Evolutionary conservation across 2,329 filamentous ascomycete species (phyloP).

Genomic region (Ophiostoma montium): DNA sequence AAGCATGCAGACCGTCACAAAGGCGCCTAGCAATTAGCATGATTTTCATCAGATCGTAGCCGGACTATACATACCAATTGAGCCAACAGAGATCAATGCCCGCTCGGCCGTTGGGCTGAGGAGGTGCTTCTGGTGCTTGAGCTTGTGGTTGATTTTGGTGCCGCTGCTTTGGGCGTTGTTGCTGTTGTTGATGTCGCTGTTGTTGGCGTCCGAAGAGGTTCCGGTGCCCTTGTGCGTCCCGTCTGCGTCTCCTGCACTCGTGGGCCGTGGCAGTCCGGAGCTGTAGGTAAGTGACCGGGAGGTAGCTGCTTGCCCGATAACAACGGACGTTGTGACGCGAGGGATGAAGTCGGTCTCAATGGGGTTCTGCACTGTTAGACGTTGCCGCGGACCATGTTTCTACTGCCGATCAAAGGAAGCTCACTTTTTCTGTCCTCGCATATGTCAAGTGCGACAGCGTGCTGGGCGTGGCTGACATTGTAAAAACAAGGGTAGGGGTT

Average conservation of each 20-base stretch:
- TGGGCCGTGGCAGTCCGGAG: not conserved
- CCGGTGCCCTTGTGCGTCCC: not conserved
- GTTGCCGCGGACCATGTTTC: too few species aligned
- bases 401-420: too few species aligned
- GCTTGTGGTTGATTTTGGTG: not conserved
- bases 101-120: conserved; percentile 17
- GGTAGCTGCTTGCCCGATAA: not conserved
- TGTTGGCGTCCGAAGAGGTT: not conserved
- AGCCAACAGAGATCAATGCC: conserved; percentile 21
- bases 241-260: not conserved
- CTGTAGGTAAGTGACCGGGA: too few species aligned
- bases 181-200: not conserved
- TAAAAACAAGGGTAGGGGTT: too few species aligned
- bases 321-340: conserved; percentile 1
- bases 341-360: conserved; percentile 5
- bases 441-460: not conserved
- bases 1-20: conserved; percentile 30
- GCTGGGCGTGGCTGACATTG: not conserved
- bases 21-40: conserved; percentile 21
- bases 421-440: not conserved
- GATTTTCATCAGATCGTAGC: not conserved
- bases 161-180: not conserved
- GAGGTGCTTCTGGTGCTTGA: conserved; percentile 1
- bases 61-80: conserved; percentile 18
- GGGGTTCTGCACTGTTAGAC: conserved; percentile 1